Evolutionary conservation across 192 early-diverging fungal genomes (phyloP), one percentile per base, ranked within the genome.

Genomic region (Allomyces macrogynus): DNA sequence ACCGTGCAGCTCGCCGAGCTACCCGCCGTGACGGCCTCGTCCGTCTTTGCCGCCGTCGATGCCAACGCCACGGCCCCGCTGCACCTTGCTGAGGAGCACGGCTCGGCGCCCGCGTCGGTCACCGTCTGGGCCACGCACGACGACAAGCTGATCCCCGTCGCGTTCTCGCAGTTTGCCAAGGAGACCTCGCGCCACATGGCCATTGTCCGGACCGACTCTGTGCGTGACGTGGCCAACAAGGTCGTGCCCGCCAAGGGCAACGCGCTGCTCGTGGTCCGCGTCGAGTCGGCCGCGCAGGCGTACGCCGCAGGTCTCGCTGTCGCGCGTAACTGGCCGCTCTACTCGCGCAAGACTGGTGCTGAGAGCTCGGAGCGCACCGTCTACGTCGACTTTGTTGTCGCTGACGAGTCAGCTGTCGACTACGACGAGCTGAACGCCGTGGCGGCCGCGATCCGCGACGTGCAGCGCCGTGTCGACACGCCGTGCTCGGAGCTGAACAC

Each of bases 401-500:
- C 25, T 20, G 27, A 70, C 23, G 63, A 62, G 43, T 10, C 64
- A 10, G 61, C 18, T 4, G 65, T 60, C 61, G 10, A 66, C 12
- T 23, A 23, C 32, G 65, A 23, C 60, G 49, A 60, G 61, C 62
- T 66, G 12, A 23, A 65, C 32, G 24, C 24, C 5, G 42, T 72
- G 2, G 23, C 66, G 0, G 61, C 75, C 25, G 72, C 68, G 22
- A 66, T 73, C 60, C 68, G 76, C 40, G 57, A 70, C 1, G 65
- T 66, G 43, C 68, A 73, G 23, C 60, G 71, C 25, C 65, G 80
- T 60, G 74, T 77, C 23, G 80, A 80, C 68, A 78, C 69, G 42
- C 76, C 80, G 16, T 64, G 68, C 25, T 65, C 63, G 44, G 76
- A 78, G 60, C 71, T 81, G 26, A 72, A 78, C 70, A 72, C 74